Evolutionary conservation across 352 stramenopile genomes (phyloP), one percentile per base, ranked within the genome.

Genomic region (Phytophthora constricta): DNA sequence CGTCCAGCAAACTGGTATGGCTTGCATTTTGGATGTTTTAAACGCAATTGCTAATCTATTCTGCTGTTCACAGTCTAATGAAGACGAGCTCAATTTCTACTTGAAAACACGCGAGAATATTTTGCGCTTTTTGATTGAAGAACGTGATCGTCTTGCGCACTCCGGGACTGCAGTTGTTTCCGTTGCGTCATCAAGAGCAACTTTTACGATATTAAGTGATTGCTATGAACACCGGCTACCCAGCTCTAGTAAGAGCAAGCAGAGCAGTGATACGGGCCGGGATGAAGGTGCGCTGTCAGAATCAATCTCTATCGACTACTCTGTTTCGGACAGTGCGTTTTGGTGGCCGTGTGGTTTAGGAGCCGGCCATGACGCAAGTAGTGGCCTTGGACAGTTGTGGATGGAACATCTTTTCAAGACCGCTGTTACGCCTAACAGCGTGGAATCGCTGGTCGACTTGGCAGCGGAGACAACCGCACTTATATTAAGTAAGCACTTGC

Each of bases 401-500:
- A 91, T 91, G 63, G 72, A 82, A 39, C 75, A 92, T 39, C 73
- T 96, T 0, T 92, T 90, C 50, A 51, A 79, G 5, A 68, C 87
- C 43, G 78, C 93, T 22, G 64, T 93, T 7, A 89, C 86, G 51
- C 83, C 83, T 8, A 69, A 89, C 19, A 84, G 85, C 28, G 75
- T 91, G 17, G 48, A 80, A 5, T 77, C 83, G 20, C 70, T 95
- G 0, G 76, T 96, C 10, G 86, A 96, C 48, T 79, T 92, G 41
- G 89, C 86, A 39, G 87, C 87, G 13, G 75, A 82, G 19, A 94
- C 85, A 5, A 89, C 80, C n/a, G 72, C 86, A 4, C 86, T 86
- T 2, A 72, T 96, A 45, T 56, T 96, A 8, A 80, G 76, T 37
- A 96, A 95, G 62, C 89, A 96, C 42, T 65, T 96, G 43, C 82